Percentiles rank a stretch among this genome's conserved stretches.
phyloP scores from a whole-genome alignment of 2,329 filamentous ascomycete genomes.

The Truncatella angustata region DNA sequence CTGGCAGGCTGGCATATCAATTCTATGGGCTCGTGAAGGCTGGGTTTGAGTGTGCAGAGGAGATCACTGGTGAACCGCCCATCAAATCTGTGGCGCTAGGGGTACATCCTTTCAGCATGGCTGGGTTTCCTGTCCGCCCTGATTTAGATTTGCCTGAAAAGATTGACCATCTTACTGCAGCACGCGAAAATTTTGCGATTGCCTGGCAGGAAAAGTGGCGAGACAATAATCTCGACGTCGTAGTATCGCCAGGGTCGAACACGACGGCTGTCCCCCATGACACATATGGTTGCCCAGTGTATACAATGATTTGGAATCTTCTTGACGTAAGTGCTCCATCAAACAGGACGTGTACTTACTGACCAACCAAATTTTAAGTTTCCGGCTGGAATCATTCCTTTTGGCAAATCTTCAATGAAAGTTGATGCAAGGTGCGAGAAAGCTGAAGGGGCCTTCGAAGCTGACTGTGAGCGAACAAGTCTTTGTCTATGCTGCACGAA shows the following conservation, averaged over 20 bases:
- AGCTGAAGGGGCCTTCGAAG: constrained; percentile 22
- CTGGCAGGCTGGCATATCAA: constrained; percentile 34
- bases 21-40: constrained; percentile 33
- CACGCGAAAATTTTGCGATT: constrained; percentile 31
- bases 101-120: constrained; percentile 15
- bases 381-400: constrained; percentile 48
- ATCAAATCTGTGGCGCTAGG: constrained; percentile 34
- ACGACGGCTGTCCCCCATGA: constrained; percentile 52
- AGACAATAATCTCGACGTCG: constrained; percentile 44
- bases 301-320: constrained; percentile 50
- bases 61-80: constrained; percentile 38
- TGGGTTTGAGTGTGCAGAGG: constrained; percentile 31
- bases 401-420: constrained; percentile 37
- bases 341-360: not conserved
- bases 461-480: constrained; percentile 30
- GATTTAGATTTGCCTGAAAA: constrained; percentile 32
- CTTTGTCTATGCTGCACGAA: not conserved
- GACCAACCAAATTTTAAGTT: constrained; percentile 31
- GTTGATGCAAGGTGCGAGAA: constrained; percentile 33
- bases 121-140: constrained; percentile 27
- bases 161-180: constrained; percentile 39
- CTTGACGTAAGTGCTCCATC: constrained; percentile 41
- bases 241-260: constrained; percentile 48
- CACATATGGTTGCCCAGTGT: constrained; percentile 42
- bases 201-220: constrained; percentile 40